Conservation (phyloP, 768 basidiomycete genomes). For the Suillus placidus region DNA sequence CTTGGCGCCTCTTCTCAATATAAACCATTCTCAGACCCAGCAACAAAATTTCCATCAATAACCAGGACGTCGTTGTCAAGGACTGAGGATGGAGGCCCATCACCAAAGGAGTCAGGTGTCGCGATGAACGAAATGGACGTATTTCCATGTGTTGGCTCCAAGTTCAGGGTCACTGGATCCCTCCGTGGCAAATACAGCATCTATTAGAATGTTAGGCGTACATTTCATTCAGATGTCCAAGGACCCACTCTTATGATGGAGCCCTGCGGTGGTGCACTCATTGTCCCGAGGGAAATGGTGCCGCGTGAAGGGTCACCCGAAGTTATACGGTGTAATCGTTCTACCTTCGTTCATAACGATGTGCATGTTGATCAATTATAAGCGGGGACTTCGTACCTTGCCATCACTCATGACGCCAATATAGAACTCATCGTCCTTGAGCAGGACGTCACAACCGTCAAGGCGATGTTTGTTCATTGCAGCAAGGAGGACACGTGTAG, state of each 20-base stretch:
- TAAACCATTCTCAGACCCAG: constrained; percentile 56
- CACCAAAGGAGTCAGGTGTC: constrained; percentile 19
- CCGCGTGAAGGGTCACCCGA: constrained; percentile 77
- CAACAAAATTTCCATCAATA: constrained; percentile 40
- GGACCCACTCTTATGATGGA: constrained; percentile 51
- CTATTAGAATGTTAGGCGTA: constrained; percentile 28
- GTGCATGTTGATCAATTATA: background rate
- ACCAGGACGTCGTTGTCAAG: constrained; percentile 20
- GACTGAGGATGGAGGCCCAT: constrained; percentile 13
- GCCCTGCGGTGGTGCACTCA: constrained; percentile 53
- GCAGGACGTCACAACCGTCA: constrained; percentile 22
- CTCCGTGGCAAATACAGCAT: constrained; percentile 44
- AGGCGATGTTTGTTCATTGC: constrained; percentile 48
- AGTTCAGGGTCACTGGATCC: constrained; percentile 6
- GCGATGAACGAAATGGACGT: constrained; percentile 27
- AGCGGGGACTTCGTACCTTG: constrained; percentile 17
- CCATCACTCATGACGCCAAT: constrained; percentile 42
- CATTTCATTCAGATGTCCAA: constrained; percentile 1
- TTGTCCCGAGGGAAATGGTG: constrained; percentile 59
- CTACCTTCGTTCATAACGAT: background rate
- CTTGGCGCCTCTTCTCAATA: constrained; percentile 32
- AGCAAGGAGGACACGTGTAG: constrained; percentile 59
- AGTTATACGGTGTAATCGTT: constrained; percentile 56
- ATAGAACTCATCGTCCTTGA: constrained; percentile 63
- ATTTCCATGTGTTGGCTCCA: constrained; percentile 6